Conservation (phyloP, 176 grass and related monocot genomes). For the Oryza nivara region DNA sequence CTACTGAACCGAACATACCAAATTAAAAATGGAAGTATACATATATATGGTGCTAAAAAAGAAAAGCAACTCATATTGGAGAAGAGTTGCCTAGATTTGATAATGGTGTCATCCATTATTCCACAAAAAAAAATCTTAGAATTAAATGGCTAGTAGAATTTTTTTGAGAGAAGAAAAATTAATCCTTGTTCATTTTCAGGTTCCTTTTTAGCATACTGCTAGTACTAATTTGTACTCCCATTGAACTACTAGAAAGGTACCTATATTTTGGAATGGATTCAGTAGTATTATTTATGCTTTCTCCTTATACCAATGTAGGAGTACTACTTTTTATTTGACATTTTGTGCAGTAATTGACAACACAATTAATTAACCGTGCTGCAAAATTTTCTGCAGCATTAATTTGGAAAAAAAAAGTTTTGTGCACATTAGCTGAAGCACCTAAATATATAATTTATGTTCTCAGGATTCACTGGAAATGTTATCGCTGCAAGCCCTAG, state of each 20-base stretch:
- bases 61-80: background rate
- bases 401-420: background rate
- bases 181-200: background rate
- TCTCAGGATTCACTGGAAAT: background rate
- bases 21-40: background rate
- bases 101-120: background rate
- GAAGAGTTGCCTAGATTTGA: background rate
- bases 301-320: background rate
- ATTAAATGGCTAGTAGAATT: no score
- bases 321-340: background rate
- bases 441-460: no score
- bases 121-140: background rate
- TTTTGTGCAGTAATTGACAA: background rate
- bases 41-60: background rate
- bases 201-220: background rate
- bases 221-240: background rate
- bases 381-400: background rate
- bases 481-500: background rate
- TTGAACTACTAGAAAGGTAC: no score
- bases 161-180: background rate
- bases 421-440: no score
- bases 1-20: background rate
- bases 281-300: background rate
- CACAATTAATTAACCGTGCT: no score
- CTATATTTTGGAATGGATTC: no score